Evolutionary conservation across 352 stramenopile species (phyloP).

Genomic region (Pythium phragmiticola): DNA sequence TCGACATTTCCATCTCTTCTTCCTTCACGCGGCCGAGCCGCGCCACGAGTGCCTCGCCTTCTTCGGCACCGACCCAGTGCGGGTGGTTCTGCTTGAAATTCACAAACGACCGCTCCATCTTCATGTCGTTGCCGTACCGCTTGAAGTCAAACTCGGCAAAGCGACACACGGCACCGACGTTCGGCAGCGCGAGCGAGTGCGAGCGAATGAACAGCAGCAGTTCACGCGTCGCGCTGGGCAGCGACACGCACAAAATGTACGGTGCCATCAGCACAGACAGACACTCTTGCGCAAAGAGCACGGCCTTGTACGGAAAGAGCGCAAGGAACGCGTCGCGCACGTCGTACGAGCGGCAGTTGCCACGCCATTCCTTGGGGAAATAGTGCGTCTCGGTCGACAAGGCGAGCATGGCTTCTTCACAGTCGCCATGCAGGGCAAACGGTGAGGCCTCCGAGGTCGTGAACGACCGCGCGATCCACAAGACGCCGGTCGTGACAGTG

Average conservation of each 20-base stretch:
- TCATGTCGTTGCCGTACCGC: slow-evolving; percentile 89
- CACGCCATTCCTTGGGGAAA: slow-evolving; percentile 93
- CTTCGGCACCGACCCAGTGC: slow-evolving; percentile 71
- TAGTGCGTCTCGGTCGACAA: slow-evolving; percentile 94
- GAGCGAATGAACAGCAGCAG: slow-evolving; percentile 94
- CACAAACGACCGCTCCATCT: slow-evolving; percentile 98
- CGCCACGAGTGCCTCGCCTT: slow-evolving; percentile 74
- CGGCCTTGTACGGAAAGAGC: slow-evolving; percentile 94
- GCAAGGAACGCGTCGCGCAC: slow-evolving; percentile 86
- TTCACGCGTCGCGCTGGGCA: slow-evolving; percentile 86
- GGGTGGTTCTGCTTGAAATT: slow-evolving; percentile 95
- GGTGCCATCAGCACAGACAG: slow-evolving; percentile 93
- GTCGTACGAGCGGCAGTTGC: slow-evolving; percentile 82
- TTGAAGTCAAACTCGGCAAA: slow-evolving; percentile 97
- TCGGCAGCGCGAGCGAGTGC: slow-evolving; percentile 91
- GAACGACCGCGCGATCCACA: slow-evolving; percentile 81
- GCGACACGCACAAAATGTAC: slow-evolving; percentile 95
- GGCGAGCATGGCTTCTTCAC: slow-evolving; percentile 83
- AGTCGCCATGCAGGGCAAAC: slow-evolving; percentile 74
- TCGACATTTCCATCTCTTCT: slow-evolving; percentile 86
- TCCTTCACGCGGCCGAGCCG: slow-evolving; percentile 71
- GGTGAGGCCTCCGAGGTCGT: slow-evolving; percentile 56
- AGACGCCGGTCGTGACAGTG: slow-evolving; percentile 86
- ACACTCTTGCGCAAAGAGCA: slow-evolving; percentile 93
- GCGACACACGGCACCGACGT: slow-evolving; percentile 93